These are phyloP conservation scores for Liriodendron chinense DNA, from an alignment of 164 flowering plant genomes.

Conservation along the genomic window DNA sequence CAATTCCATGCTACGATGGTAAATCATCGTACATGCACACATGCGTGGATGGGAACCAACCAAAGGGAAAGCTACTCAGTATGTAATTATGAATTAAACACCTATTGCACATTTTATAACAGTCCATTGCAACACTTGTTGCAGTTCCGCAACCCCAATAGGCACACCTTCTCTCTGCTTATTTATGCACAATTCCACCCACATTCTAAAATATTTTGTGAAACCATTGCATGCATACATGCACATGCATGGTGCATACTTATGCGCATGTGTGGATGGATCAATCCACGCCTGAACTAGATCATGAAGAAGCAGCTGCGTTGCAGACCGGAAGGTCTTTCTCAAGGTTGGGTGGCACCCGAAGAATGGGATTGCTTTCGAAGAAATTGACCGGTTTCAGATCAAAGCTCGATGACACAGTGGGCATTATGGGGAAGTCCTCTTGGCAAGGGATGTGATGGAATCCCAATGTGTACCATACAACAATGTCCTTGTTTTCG, in stretches of 20 bases:
- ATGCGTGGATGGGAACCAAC: no score
- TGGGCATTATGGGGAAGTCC: conserved; percentile 77
- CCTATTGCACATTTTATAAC: no score
- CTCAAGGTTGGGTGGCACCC: conserved; percentile 35
- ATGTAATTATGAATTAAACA: no score
- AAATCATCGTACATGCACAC: no score
- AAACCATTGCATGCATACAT: not conserved
- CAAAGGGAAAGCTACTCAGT: no score
- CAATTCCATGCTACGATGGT: no score
- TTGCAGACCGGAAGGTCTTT: conserved; percentile 65
- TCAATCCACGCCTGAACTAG: not conserved
- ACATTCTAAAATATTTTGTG: no score
- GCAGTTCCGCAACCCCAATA: no score
- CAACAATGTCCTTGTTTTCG: conserved; percentile 64
- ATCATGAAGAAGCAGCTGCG: conserved; percentile 28
- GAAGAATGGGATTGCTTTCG: conserved; percentile 61
- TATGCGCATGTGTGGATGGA: not conserved
- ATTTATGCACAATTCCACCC: no score
- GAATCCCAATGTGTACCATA: conserved; percentile 76
- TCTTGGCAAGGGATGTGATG: conserved; percentile 82
- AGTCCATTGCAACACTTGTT: no score
- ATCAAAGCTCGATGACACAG: conserved; percentile 63
- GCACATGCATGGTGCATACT: not conserved
- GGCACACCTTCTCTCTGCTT: no score
- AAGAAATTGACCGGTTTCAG: conserved; percentile 76